Base-by-base conservation (phyloP, 2,329 filamentous ascomycete species). In the Verticillium zaregamsianum region DNA sequence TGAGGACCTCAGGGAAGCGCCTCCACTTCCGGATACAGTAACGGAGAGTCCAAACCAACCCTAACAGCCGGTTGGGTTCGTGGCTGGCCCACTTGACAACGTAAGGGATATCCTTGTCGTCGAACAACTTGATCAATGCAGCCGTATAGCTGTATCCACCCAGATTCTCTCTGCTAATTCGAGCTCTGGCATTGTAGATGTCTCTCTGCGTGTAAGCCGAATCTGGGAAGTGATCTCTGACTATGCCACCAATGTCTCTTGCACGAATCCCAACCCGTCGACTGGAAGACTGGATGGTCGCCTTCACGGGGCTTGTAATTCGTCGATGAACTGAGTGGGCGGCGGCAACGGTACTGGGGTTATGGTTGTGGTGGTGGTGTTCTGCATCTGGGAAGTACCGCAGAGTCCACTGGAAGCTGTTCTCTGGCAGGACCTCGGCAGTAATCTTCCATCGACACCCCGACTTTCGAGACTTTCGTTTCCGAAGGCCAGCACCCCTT, bases 81-180 rank as follows among this genome's bases (percentile, higher is more conserved):
- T 66, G 57, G 7, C 59, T 57, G 2, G 59, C 62, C 64, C 62
- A 68, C 55, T 67, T 64, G 3, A 55, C 62, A 55, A 67, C 28
- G 55, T 68, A 66, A 33, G 61, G 63, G 57, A 67, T 61, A 4
- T 62, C 57, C 33, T n/a, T 59, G 35, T 65, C 39, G 57, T 68
- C 59, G 40, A 68, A 67, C 5, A 63, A 59, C 58, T 65, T 66
- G 45, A 67, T 65, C 9, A 67, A 58, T 62, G 63, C 63, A 32
- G 59, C 63, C 20, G 60, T 66, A 61, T 62, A 49, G 12, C 31
- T 57, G 28, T 62, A 49, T n/a, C 66, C 59, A 57, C 60, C 39
- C 9, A 68, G 49, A 20, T 68, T 66, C 20, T 66, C 62, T 14
- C 56, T 45, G 28, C 61, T 64, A 20, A 67, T 62, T 4, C 60